Evolutionary conservation across 352 stramenopile species (phyloP).

Genomic region (Phytophthora tentaculata): DNA sequence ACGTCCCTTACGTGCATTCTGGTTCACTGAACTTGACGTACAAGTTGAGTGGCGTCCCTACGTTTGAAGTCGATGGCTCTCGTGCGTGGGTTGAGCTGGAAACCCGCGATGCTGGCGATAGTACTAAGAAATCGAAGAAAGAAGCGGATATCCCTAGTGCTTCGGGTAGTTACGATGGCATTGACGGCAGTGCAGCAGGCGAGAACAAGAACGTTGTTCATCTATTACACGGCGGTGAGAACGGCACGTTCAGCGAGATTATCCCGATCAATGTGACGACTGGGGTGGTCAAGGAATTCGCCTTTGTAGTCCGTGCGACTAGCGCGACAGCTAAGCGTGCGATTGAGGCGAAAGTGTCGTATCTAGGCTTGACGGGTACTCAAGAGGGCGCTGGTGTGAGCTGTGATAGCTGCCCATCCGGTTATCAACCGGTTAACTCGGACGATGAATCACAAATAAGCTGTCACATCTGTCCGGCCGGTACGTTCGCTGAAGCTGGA

Average conservation of each 20-base stretch:
- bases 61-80: slow-evolving; percentile 59
- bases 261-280: slow-evolving; percentile 64
- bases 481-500: slow-evolving; percentile 45
- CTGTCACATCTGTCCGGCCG: slow-evolving; percentile 67
- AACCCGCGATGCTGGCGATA: slow-evolving; percentile 33
- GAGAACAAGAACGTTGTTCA: slow-evolving; percentile 50
- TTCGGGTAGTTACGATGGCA: slow-evolving; percentile 15
- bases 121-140: slow-evolving; percentile 24
- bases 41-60: slow-evolving; percentile 62
- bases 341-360: slow-evolving; percentile 58
- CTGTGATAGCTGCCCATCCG: slow-evolving; percentile 59
- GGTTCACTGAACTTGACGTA: slow-evolving; percentile 75
- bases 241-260: slow-evolving; percentile 66
- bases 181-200: slow-evolving; percentile 9
- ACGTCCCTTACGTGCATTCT: slow-evolving; percentile 57
- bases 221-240: slow-evolving; percentile 65
- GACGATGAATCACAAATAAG: slow-evolving; percentile 39
- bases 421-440: slow-evolving; percentile 48
- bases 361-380: slow-evolving; percentile 60
- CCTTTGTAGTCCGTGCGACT: slow-evolving; percentile 63
- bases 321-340: slow-evolving; percentile 47
- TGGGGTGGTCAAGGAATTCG: slow-evolving; percentile 54
- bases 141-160: slow-evolving; percentile 18
- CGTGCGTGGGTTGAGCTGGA: slow-evolving; percentile 81
- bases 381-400: slow-evolving; percentile 55